These are phyloP conservation scores for Paspalum notatum DNA, from an alignment of 176 grass and related monocot genomes.

Conservation along the genomic window DNA sequence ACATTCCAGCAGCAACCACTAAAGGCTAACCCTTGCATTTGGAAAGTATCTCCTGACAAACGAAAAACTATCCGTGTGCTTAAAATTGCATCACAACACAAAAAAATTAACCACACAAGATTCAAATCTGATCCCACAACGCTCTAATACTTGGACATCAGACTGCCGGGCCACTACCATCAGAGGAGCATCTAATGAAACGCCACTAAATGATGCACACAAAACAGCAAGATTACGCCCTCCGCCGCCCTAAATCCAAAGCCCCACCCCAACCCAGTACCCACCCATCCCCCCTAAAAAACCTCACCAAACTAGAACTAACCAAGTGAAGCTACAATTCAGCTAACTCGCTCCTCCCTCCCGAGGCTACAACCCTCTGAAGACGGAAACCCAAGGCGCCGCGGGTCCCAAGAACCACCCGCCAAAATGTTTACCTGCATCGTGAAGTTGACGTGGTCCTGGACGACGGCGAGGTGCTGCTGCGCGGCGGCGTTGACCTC, in stretches of 20 bases:
- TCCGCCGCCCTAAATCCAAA: not conserved
- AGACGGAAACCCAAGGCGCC: not conserved
- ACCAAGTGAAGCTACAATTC: not conserved
- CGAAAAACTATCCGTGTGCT: not conserved
- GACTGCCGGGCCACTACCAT: not conserved
- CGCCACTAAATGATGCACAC: not conserved
- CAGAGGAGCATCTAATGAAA: not conserved
- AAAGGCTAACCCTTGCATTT: not conserved
- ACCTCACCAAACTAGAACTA: not conserved
- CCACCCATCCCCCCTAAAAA: not conserved
- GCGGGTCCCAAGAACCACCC: not conserved
- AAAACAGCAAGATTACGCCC: not conserved
- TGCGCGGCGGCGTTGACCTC: constrained; percentile 79
- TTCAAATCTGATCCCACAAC: not conserved
- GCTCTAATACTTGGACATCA: not conserved
- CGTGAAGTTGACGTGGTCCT: constrained; percentile 97
- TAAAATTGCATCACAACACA: not conserved
- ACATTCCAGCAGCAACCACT: not conserved
- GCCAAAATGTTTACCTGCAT: constrained; percentile 53
- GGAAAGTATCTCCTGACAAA: not conserved
- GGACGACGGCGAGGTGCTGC: constrained; percentile 70
- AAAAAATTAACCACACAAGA: not conserved
- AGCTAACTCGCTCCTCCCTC: not conserved
- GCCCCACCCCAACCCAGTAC: not conserved
- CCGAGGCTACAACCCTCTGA: not conserved